Percentiles rank a stretch among this genome's conserved stretches.
These are phyloP conservation scores for Solanum medicagineum DNA, from an alignment of 257 asterid genomes.

Conservation along the genomic window DNA sequence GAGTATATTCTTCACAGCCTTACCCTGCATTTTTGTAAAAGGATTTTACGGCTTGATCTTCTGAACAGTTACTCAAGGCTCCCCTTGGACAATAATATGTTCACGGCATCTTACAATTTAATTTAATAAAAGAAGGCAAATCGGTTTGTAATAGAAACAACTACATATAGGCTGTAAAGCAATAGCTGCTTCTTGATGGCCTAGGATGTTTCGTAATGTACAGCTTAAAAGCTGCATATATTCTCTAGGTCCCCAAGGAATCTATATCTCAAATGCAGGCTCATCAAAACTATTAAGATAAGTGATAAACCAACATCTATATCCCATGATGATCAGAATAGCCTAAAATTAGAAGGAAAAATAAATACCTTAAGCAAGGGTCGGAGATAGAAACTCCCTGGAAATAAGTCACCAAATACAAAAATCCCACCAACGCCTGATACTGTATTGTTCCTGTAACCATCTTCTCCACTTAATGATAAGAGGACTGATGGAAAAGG, in stretches of 20 bases:
- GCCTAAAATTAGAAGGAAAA: neutral
- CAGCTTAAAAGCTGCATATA: neutral
- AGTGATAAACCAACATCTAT: neutral
- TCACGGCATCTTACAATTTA: neutral
- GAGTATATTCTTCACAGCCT: neutral
- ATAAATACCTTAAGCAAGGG: conserved; percentile 79
- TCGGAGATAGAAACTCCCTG: conserved; percentile 94
- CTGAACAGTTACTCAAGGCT: neutral
- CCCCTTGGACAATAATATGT: neutral
- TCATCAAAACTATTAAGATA: neutral
- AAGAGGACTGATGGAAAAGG: conserved; percentile 81
- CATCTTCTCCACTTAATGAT: conserved; percentile 96
- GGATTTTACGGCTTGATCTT: neutral
- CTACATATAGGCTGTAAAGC: neutral
- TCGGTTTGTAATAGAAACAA: neutral
- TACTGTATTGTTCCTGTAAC: conserved; percentile 88
- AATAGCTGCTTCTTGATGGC: neutral
- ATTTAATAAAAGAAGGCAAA: neutral
- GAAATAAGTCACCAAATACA: conserved; percentile 62
- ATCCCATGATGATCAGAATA: neutral
- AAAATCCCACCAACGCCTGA: conserved; percentile 78
- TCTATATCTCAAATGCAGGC: neutral
- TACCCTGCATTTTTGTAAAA: neutral
- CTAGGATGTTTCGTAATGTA: neutral
- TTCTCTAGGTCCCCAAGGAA: neutral